Evolutionary conservation across 208 protist genomes (phyloP).

Genomic region (Kentomonas sorsogonicus): DNA sequence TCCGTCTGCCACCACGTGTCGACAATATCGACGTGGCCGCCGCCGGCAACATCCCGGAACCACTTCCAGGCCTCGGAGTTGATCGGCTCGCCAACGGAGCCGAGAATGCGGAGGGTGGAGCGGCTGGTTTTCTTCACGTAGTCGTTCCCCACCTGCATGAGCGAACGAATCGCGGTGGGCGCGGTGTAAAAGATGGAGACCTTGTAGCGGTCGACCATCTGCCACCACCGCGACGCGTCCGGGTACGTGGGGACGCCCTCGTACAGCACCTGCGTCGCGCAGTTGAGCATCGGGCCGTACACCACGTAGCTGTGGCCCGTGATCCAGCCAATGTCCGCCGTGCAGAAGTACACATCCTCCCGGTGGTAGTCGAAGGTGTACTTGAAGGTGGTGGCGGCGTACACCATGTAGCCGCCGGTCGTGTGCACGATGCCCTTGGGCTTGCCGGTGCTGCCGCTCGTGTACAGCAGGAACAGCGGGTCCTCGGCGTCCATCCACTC

Average conservation of each 20-base stretch:
- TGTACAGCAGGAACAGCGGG: conserved; percentile 97
- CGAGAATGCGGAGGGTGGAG: conserved; percentile 85
- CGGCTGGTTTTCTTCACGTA: conserved; percentile 61
- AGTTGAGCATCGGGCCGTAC: conserved; percentile 96
- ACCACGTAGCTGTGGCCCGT: conserved; percentile 97
- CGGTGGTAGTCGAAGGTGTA: conserved; percentile 94
- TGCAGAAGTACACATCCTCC: conserved; percentile 93
- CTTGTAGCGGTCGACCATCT: conserved; percentile 91
- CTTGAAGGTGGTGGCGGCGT: conserved; percentile 86
- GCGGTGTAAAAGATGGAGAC: conserved; percentile 97
- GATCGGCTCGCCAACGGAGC: conserved; percentile 96
- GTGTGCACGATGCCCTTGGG: conserved; percentile 96
- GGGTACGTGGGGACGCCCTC: conserved; percentile 93
- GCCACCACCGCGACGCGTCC: conserved; percentile 78
- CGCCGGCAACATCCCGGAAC: conserved; percentile 90
- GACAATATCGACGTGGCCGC: conserved; percentile 84
- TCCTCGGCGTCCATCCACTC: conserved; percentile 93
- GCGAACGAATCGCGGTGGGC: conserved; percentile 90
- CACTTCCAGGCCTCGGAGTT: conserved; percentile 93
- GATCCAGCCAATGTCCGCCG: conserved; percentile 92
- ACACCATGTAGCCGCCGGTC: conserved; percentile 93
- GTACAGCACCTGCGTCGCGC: conserved; percentile 93
- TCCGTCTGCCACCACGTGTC: conserved; percentile 99
- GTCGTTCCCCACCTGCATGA: conserved; percentile 80
- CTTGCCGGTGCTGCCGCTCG: conserved; percentile 94